phyloP scores from a whole-genome alignment of 305 asterid species.

The Fraxinus latifolia region DNA sequence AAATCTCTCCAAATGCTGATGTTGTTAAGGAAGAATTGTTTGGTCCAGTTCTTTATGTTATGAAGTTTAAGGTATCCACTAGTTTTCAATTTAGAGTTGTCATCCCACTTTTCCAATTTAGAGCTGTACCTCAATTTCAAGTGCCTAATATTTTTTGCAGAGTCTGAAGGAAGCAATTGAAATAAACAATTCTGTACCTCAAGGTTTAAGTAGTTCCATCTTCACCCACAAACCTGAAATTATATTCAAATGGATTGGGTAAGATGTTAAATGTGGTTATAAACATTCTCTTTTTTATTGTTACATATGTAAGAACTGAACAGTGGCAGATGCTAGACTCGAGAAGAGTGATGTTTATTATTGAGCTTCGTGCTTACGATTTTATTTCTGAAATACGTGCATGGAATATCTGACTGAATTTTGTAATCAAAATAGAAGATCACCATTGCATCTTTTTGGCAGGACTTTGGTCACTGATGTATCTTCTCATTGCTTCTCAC shows the following conservation, averaged over 20 bases:
- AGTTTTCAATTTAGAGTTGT: background rate
- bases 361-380: background rate
- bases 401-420: background rate
- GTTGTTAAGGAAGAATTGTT: constrained; percentile 91
- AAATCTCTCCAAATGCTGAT: constrained; percentile 60
- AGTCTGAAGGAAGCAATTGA: constrained; percentile 82
- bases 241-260: constrained; percentile 97
- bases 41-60: constrained; percentile 88
- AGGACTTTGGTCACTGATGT: background rate
- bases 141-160: constrained; percentile 42
- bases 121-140: background rate
- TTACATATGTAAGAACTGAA: background rate
- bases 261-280: constrained; percentile 27
- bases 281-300: background rate
- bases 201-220: constrained; percentile 98
- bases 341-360: background rate
- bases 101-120: constrained; percentile 4
- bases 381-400: background rate
- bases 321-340: background rate
- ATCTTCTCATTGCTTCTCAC: constrained; percentile 5
- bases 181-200: constrained; percentile 95
- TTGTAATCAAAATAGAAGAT: background rate
- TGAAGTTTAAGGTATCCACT: constrained; percentile 72
- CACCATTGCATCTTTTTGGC: background rate
- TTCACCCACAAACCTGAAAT: constrained; percentile 77